Evolutionary conservation across 2,329 filamentous ascomycete genomes (phyloP).

Genomic region (Fusarium humuli): DNA sequence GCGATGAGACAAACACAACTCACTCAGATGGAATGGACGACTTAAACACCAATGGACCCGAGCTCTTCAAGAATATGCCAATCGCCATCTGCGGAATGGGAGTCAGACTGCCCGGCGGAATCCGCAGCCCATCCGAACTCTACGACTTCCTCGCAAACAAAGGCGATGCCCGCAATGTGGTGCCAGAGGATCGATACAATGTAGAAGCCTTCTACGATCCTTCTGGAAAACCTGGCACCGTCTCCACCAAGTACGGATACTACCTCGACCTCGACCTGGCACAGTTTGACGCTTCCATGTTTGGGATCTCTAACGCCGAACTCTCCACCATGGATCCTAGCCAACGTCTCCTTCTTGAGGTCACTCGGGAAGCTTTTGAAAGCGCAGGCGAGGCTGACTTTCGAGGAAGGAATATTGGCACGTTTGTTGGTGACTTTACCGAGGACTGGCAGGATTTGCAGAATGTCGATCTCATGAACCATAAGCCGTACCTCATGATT

Average conservation of each 20-base stretch:
- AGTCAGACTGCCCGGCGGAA: slow-evolving; percentile 6
- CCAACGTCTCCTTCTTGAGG: slow-evolving; percentile 2
- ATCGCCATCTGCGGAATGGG: slow-evolving; percentile 13
- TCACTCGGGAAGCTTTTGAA: slow-evolving; percentile 1
- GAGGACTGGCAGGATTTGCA: slow-evolving; percentile 13
- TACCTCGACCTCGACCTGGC: slow-evolving; percentile 6
- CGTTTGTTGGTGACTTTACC: slow-evolving; percentile 9
- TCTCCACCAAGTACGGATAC: slow-evolving; percentile 3
- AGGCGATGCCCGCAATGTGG: neutral
- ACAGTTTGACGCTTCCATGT: slow-evolving; percentile 12
- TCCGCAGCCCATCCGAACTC: slow-evolving; percentile 1
- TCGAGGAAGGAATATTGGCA: slow-evolving; percentile 4
- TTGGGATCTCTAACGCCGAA: neutral
- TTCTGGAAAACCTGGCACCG: neutral
- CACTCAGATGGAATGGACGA: too few relatives aligned
- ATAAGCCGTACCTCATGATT: neutral
- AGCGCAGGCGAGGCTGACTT: slow-evolving; percentile 1
- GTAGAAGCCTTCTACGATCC: slow-evolving; percentile 2
- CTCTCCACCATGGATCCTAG: slow-evolving; percentile 7
- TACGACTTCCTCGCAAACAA: slow-evolving; percentile 1
- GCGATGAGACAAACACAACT: too few relatives aligned
- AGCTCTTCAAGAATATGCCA: neutral
- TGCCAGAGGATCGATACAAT: slow-evolving; percentile 9
- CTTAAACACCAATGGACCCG: too few relatives aligned
- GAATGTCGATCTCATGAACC: neutral